These are phyloP conservation scores for Verticillium dahliae DNA, from an alignment of 2,329 filamentous ascomycete species.

Conservation along the genomic window DNA sequence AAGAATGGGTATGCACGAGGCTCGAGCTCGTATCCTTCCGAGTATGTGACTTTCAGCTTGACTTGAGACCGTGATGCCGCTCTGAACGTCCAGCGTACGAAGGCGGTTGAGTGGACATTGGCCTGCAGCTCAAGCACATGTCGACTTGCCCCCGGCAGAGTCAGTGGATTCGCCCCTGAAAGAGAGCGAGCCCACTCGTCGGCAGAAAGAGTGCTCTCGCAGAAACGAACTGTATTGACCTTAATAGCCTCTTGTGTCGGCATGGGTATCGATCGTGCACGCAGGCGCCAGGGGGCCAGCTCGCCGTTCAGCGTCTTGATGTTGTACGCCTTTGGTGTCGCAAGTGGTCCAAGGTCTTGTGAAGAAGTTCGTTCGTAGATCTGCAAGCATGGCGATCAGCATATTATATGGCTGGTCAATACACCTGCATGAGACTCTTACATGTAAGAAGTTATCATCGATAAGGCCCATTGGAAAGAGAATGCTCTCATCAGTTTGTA, in stretches of 20 bases:
- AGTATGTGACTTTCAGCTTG: constrained; percentile 18
- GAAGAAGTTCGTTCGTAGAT: constrained; percentile 16
- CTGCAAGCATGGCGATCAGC: constrained; percentile 2
- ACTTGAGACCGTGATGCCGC: not conserved
- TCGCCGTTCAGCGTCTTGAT: constrained; percentile 29
- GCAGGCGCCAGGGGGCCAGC: constrained; percentile 29
- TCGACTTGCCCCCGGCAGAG: constrained; percentile 8
- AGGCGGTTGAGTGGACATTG: constrained; percentile 20
- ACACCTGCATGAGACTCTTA: constrained; percentile 10
- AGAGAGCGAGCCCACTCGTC: constrained; percentile 11
- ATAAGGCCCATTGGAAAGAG: constrained; percentile 18
- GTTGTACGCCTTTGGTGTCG: constrained; percentile 17
- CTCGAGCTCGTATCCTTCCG: constrained; percentile 24
- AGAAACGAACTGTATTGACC: constrained; percentile 16
- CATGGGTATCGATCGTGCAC: constrained; percentile 27
- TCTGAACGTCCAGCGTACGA: constrained; percentile 14
- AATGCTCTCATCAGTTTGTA: constrained; percentile 15
- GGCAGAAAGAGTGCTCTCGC: constrained; percentile 6
- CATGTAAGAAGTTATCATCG: constrained; percentile 34
- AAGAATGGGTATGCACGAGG: constrained; percentile 30
- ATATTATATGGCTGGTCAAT: not conserved
- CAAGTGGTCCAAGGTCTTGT: not conserved
- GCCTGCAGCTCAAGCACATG: constrained; percentile 18
- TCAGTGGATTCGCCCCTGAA: constrained; percentile 3
- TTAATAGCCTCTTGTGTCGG: constrained; percentile 16